A percentile compares a stretch with the other conserved stretches of the same genome.
Evolutionary conservation across 2,329 filamentous ascomycete species (phyloP).

Genomic region (Calonectria hongkongensis): DNA sequence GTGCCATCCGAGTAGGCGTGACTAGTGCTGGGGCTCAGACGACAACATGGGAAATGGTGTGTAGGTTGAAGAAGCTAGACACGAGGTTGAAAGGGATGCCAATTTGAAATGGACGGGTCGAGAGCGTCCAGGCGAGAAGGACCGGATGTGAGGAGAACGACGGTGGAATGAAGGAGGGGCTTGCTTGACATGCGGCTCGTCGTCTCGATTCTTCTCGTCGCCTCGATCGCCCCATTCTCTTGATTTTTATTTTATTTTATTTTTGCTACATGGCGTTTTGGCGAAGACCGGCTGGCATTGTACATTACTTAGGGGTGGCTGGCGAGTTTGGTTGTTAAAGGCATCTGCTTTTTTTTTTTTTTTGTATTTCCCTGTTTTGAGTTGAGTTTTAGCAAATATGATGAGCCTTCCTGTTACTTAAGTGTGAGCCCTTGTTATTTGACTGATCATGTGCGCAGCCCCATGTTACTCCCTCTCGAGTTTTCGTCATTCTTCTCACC

Average conservation of each 20-base stretch:
- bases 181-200: constrained; percentile 3
- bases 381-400: constrained; percentile 35
- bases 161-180: neutral
- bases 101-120: constrained; percentile 13
- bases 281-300: constrained; percentile 40
- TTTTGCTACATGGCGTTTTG: constrained; percentile 34
- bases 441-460: neutral
- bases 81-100: constrained; percentile 16
- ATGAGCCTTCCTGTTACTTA: constrained; percentile 32
- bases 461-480: neutral
- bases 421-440: neutral
- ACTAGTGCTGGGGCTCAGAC: neutral
- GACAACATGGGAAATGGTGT: constrained; percentile 29
- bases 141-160: neutral
- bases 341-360: constrained; percentile 2
- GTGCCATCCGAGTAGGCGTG: constrained; percentile 33
- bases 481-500: neutral
- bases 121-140: neutral
- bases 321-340: constrained; percentile 24
- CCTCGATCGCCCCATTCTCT: neutral
- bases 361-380: constrained; percentile 23
- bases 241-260: constrained; percentile 29
- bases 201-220: neutral
- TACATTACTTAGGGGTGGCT: constrained; percentile 39
- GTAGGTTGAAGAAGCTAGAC: constrained; percentile 8